Base-by-base conservation (phyloP, 441 rosid genomes). In the Croton setiger region DNA sequence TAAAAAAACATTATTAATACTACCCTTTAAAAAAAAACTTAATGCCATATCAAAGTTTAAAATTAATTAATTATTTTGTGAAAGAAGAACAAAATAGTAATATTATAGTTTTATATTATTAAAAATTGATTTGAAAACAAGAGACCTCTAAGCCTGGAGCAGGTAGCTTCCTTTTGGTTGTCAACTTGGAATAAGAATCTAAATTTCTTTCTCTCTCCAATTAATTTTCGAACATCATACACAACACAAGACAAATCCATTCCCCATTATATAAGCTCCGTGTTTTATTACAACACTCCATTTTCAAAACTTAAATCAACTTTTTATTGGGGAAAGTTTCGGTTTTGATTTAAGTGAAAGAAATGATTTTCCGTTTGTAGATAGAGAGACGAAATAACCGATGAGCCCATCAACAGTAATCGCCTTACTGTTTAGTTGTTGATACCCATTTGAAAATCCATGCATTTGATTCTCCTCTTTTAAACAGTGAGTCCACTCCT, bases 111-210 rank as follows among this genome's bases (percentile, higher is more conserved):
- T 27, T 27, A 27, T 0, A 27, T 0, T 27, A 27, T 27, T 27
- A 27, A 27, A 27, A 27, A 27, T 39, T 39, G 7, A 39, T 5
- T 51, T 17, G 6, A 6, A 52, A 18, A 52, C 12, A 52, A 1
- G 17, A 14, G 52, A 48, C 5, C 2, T 48, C 20, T 48, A 7
- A 27, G 31, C 31, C 31, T 27, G 31, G 31, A 27, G n/a, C 6
- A 9, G 18, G 55, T 52, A 52, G 57, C 33, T 53, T 53, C 6
- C 58, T 54, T 21, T 54, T 21, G 17, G 35, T 21, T 10, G 5
- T 23, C 15, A 23, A 54, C 35, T 21, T 54, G 59, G 59, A 54
- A 54, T 54, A 31, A 54, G 59, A 54, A 55, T 55, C n/a, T 35
- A 27, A 27, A 10, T 27, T 23, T 15, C 35, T 55, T 23, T 12